Evolutionary conservation across 2,329 filamentous ascomycete genomes (phyloP).

Genomic region (Hymenotorrendiella dingleyae): DNA sequence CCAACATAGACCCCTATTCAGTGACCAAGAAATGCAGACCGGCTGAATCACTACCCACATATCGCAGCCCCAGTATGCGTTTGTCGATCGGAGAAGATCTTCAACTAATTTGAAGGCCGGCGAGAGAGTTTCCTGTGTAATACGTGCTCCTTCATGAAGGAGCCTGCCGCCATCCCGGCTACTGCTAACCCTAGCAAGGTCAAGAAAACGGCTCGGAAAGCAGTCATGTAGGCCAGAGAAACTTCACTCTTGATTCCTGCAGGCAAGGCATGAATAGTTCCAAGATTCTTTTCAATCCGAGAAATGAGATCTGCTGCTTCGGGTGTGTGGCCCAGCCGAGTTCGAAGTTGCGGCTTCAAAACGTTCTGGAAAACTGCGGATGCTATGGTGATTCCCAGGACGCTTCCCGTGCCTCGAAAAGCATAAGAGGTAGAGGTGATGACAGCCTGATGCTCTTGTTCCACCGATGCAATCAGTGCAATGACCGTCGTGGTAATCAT

Average conservation of each 20-base stretch:
- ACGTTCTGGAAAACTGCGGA: constrained; percentile 12
- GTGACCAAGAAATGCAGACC: no score
- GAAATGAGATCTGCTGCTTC: background rate
- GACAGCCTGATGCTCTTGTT: constrained; percentile 61
- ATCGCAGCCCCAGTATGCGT: no score
- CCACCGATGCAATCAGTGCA: constrained; percentile 62
- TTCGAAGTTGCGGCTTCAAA: background rate
- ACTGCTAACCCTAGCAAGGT: constrained; percentile 1
- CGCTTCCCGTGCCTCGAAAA: constrained; percentile 68
- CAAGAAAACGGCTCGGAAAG: constrained; percentile 2
- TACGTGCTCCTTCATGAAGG: constrained; percentile 3
- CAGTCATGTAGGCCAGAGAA: constrained; percentile 2
- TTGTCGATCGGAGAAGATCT: no score
- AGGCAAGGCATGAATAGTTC: background rate
- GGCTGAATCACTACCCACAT: no score
- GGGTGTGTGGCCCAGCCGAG: background rate
- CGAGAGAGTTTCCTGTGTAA: constrained; percentile 1
- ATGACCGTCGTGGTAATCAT: constrained; percentile 66
- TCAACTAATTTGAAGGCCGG: background rate
- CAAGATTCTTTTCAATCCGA: constrained; percentile 1
- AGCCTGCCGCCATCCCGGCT: background rate
- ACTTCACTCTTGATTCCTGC: background rate
- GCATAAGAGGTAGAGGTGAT: constrained; percentile 73
- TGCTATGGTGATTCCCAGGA: constrained; percentile 48
- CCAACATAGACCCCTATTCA: no score